Conservation (phyloP, 768 basidiomycete species). For the Trametes meyenii region DNA sequence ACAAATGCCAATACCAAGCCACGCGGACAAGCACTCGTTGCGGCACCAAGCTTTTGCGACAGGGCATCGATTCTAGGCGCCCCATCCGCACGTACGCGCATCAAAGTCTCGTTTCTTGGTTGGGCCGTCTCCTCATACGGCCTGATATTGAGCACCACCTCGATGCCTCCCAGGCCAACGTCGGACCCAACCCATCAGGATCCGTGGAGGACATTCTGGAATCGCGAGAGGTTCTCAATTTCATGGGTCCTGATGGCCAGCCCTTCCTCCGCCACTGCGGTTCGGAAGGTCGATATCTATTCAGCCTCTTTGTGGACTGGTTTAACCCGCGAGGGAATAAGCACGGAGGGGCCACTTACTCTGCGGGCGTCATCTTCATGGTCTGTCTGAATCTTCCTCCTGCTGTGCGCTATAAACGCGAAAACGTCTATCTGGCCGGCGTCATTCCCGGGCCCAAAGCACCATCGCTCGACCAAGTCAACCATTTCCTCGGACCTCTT, state of each 20-base stretch:
- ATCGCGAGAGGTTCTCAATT: background rate
- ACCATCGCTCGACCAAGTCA: conserved; percentile 24
- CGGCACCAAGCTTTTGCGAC: background rate
- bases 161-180: background rate
- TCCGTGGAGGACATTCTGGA: background rate
- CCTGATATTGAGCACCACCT: background rate
- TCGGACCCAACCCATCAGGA: background rate
- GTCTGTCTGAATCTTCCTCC: conserved; percentile 39
- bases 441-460: conserved; percentile 32
- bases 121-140: background rate
- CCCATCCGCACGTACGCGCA: background rate
- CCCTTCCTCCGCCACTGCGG: background rate
- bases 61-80: background rate
- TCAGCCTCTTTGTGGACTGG: conserved; percentile 12
- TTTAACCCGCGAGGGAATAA: conserved; percentile 14
- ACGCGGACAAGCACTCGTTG: background rate
- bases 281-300: background rate
- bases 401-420: conserved; percentile 35
- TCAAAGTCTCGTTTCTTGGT: background rate
- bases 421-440: conserved; percentile 37
- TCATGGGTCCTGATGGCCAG: background rate
- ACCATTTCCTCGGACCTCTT: conserved; percentile 10
- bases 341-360: background rate
- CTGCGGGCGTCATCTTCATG: conserved; percentile 35
- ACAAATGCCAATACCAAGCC: background rate